Evolutionary conservation across 1,139 yeast species (phyloP).

Genomic region (Hemisphaericaspora lyxosophila): DNA sequence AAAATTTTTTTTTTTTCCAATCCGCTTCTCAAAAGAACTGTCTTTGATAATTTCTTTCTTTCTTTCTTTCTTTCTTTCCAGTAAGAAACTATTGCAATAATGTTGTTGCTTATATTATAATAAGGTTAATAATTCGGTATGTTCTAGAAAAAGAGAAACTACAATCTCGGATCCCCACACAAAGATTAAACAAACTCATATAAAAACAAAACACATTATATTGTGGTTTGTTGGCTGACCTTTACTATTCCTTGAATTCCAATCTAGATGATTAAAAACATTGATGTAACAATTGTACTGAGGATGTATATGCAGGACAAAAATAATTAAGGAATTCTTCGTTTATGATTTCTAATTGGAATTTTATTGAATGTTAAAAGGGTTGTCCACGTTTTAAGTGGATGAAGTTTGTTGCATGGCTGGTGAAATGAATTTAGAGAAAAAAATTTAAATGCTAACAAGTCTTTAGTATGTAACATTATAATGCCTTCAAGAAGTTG

Average conservation of each 20-base stretch:
- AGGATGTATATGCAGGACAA: constrained; percentile 71
- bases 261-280: constrained; percentile 15
- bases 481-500: neutral
- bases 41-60: too few species aligned
- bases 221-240: neutral
- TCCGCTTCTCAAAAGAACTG: neutral
- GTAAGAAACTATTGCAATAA: neutral
- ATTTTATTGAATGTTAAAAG: too few species aligned
- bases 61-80: neutral
- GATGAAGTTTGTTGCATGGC: too few species aligned
- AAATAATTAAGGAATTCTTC: constrained; percentile 59
- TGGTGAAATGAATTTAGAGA: too few species aligned
- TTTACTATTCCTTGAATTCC: neutral
- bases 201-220: neutral
- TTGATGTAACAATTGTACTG: constrained; percentile 32
- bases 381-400: too few species aligned
- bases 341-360: constrained; percentile 47
- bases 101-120: too few species aligned
- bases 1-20: neutral
- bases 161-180: neutral
- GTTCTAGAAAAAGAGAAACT: neutral
- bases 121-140: constrained; percentile 4
- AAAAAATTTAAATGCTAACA: too few species aligned
- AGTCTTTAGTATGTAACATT: constrained; percentile 8
- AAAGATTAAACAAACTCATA: neutral